Evolutionary conservation across 2,329 filamentous ascomycete genomes (phyloP).

Genomic region (Claviceps arundinis): DNA sequence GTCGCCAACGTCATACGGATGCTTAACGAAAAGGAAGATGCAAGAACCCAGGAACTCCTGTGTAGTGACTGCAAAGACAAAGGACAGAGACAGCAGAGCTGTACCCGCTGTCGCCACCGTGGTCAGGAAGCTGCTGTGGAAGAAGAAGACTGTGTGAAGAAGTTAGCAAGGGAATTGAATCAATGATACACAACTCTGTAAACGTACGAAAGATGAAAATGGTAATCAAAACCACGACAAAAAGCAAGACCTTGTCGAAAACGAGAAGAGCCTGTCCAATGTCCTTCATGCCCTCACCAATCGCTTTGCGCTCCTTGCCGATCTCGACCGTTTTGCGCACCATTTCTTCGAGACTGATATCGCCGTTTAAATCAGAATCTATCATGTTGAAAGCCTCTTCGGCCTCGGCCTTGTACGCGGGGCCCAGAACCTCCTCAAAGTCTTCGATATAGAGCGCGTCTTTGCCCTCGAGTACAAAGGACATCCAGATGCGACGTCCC

Average conservation of each 20-base stretch:
- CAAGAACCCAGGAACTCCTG: constrained; percentile 97
- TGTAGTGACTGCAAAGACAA: constrained; percentile 82
- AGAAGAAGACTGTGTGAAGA: constrained; percentile 53
- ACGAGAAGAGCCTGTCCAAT: constrained; percentile 89
- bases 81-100: constrained; percentile 85
- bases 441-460: constrained; percentile 72
- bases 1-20: constrained; percentile 92
- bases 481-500: constrained; percentile 94
- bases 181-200: no score
- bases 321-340: constrained; percentile 74
- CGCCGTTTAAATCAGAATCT: constrained; percentile 81
- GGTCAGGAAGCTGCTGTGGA: constrained; percentile 73
- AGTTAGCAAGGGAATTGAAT: not conserved
- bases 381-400: constrained; percentile 73
- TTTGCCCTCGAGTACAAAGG: constrained; percentile 81
- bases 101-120: constrained; percentile 85
- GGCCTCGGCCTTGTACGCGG: constrained; percentile 59
- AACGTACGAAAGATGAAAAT: constrained; percentile 67
- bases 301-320: constrained; percentile 74
- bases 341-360: constrained; percentile 94
- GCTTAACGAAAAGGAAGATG: constrained; percentile 98
- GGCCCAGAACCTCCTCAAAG: constrained; percentile 74
- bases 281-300: constrained; percentile 90
- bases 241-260: constrained; percentile 73
- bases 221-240: constrained; percentile 66